Evolutionary conservation across 768 basidiomycete genomes (phyloP), one percentile per base, ranked within the genome.

Genomic region (Solioccasus polychromus): DNA sequence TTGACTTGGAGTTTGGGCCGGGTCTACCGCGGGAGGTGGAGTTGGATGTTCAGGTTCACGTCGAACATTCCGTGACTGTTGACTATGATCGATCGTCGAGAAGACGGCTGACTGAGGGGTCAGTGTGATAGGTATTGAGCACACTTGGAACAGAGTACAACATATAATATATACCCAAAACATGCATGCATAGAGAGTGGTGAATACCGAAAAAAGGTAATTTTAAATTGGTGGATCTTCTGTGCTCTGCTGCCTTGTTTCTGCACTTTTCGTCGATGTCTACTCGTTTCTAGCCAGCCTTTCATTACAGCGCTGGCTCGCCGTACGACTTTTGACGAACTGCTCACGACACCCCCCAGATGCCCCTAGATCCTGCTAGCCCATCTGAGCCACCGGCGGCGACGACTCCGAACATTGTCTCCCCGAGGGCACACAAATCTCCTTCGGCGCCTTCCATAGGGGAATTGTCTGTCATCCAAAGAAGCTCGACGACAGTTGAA

Each of bases 401-500:
- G 28, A 17, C 35, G 12, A 32, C 30, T 18, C 42, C 45, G 29
- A 36, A 35, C 31, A 18, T 32, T 6, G 1, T 15, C 30, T 39
- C 40, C 11, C 17, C 7, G 29, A 24, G 9, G 14, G 15, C 40
- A 11, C 35, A 34, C 15, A 52, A 52, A 38, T 51, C 52, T 3
- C 39, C 11, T 8, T n/a, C n/a, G n/a, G 14, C 14, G 11, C 11
- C 35, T 41, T 52, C 60, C 8, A 48, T 52, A 47, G 51, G 52
- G 32, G 55, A 63, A 17, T 22, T 67, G 30, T 66, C 58, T 9
- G 41, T 66, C 12, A 70, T 59, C 66, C 76, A 55, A 57, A 76
- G 57, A 47, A 76, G 81, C 30, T 67, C 78, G 3, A 80, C 80
- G 2, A 79, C 85, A 14, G 64, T 85, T 8, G 83, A 89, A 48